Base-by-base conservation (phyloP, 2,329 filamentous ascomycete species). In the Biscogniauxia mediterranea region DNA sequence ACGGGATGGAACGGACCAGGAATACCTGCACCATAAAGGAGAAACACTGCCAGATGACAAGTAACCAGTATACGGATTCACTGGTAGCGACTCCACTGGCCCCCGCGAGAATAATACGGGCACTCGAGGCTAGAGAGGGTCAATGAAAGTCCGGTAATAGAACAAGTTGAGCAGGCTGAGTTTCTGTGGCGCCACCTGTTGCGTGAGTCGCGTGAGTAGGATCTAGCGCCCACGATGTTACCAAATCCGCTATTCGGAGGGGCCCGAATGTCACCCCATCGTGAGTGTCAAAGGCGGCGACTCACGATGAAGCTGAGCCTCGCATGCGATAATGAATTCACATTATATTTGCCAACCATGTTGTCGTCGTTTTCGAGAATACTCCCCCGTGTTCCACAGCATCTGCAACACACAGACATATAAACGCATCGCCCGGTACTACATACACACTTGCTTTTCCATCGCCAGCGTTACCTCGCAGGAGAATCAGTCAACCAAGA, bases 141-240 rank as follows among this genome's bases (percentile, higher is more conserved):
- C 23, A 46, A 46, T 46, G 38, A 46, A 46, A 17, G 38, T 46
- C 38, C 38, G 38, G 15, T n/a, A 46, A 46, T 15, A n/a, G 38
- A 46, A 11, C 38, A 46, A 25, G 52, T 15, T 17, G 20, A 7
- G n/a, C 17, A 19, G 50, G 28, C 23, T 54, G 52, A n/a, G 23
- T n/a, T 23, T 25, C 52, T 25, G 61, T 65, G 57, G 63, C 63
- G 52, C 63, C 61, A 65, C 63, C 17, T 23, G 23, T 5, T 23
- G 23, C 23, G 23, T 5, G 23, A 23, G 63, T 65, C 59, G 61
- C 52, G 57, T 60, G 53, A 65, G 63, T 51, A 63, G 63, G 63
- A 63, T 63, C 61, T 58, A 57, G 57, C 32, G 28, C 55, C 21
- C 20, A 54, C 19, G 56, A 6, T 56, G 60, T 56, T 55, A 32